Evolutionary conservation across 768 basidiomycete genomes (phyloP).

Genomic region (Pisolithus tinctorius): DNA sequence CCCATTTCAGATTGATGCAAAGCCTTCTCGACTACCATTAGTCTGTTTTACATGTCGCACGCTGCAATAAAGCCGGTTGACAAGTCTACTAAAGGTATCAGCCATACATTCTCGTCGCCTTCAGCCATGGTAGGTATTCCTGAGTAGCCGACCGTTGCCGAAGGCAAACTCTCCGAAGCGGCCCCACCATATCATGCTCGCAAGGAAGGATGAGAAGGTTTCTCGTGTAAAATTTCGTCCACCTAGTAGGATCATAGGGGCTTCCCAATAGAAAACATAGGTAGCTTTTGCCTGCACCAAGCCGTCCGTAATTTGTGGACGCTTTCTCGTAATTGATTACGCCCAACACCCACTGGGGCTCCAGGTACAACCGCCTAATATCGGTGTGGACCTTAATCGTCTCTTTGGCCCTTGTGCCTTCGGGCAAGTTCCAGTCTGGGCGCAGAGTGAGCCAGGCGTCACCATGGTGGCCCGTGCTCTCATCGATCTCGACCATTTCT

Average conservation of each 20-base stretch:
- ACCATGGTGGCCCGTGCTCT: neutral
- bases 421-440: neutral
- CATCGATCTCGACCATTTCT: neutral
- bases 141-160: neutral
- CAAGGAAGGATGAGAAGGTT: neutral
- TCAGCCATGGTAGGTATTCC: neutral
- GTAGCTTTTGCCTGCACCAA: neutral
- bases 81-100: neutral
- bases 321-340: conserved; percentile 1
- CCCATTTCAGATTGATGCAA: too few relatives aligned
- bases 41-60: too few relatives aligned
- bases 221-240: neutral
- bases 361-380: neutral
- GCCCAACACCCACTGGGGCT: neutral
- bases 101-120: neutral
- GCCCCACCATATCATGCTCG: neutral
- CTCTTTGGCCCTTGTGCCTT: neutral
- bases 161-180: neutral
- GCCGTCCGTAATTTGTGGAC: neutral
- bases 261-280: neutral
- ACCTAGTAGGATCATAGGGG: neutral
- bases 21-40: too few relatives aligned
- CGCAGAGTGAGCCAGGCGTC: neutral
- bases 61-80: too few relatives aligned
- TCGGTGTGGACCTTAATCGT: neutral